phyloP scores from a whole-genome alignment of 129 eudicot species.

The Flaveria brownii region DNA sequence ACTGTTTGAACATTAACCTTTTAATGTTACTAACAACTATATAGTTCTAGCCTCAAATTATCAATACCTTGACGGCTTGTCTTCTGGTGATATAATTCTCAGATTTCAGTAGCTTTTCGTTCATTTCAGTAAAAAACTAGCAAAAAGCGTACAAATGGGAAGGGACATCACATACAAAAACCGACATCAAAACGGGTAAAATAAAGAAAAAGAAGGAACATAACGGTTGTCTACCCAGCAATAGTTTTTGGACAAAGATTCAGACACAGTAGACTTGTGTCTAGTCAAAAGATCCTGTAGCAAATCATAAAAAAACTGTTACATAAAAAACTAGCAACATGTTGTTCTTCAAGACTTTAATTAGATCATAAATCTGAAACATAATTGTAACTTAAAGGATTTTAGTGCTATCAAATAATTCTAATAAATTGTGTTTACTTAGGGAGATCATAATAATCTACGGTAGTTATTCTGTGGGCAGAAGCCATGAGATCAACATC shows the following conservation, averaged over 20 bases:
- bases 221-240: slow-evolving; percentile 50
- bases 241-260: slow-evolving; percentile 60
- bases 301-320: slow-evolving; percentile 9
- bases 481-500: too few relatives aligned
- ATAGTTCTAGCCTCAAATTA: background rate
- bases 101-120: slow-evolving; percentile 66
- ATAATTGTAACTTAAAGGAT: background rate
- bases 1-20: background rate
- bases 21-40: background rate
- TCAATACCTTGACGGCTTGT: slow-evolving; percentile 69
- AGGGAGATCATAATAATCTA: too few relatives aligned
- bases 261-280: slow-evolving; percentile 84
- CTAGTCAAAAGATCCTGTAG: slow-evolving; percentile 82
- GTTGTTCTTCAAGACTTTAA: background rate
- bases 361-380: background rate
- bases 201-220: background rate
- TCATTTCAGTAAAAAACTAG: slow-evolving; percentile 72
- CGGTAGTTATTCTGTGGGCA: too few relatives aligned
- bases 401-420: too few relatives aligned
- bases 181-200: background rate
- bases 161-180: background rate
- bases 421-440: too few relatives aligned
- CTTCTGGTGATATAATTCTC: slow-evolving; percentile 72
- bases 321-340: background rate
- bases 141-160: background rate